These are phyloP conservation scores for Microstegium vimineum DNA, from an alignment of 176 grass and related monocot genomes.

Conservation along the genomic window DNA sequence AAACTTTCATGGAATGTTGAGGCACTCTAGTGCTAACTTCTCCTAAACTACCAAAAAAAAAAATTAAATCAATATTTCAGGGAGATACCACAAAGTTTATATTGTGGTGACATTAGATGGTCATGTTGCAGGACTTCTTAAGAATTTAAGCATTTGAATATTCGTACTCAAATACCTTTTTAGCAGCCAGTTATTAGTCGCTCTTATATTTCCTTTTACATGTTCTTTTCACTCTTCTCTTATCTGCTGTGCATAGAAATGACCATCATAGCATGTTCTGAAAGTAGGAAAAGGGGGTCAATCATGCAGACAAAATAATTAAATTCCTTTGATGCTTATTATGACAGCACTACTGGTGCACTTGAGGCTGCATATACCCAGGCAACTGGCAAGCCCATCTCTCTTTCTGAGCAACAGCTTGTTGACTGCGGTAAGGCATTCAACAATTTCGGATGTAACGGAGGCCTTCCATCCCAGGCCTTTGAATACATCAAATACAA, in stretches of 20 bases:
- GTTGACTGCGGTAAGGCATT: conserved; percentile 69
- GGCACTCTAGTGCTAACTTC: background rate
- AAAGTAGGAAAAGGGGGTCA: background rate
- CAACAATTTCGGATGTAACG: conserved; percentile 93
- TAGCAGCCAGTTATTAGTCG: background rate
- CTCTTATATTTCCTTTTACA: background rate
- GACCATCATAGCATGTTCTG: background rate
- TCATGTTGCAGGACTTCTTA: background rate
- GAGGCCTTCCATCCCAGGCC: conserved; percentile 91
- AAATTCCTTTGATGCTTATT: conserved; percentile 15
- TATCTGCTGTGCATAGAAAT: background rate
- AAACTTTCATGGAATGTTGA: background rate
- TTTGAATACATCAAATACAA: conserved; percentile 97
- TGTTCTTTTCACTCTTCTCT: background rate
- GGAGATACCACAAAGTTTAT: background rate
- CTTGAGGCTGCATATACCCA: conserved; percentile 96
- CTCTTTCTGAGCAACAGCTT: conserved; percentile 97
- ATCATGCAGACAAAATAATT: background rate
- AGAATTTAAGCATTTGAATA: background rate
- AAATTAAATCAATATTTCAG: background rate
- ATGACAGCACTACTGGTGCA: conserved; percentile 89
- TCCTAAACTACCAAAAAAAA: background rate
- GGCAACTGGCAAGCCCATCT: conserved; percentile 65
- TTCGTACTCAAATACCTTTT: background rate
- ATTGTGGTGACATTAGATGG: background rate